Base-by-base conservation (phyloP, 2,329 filamentous ascomycete species). In the Claviceps humidiphila region DNA sequence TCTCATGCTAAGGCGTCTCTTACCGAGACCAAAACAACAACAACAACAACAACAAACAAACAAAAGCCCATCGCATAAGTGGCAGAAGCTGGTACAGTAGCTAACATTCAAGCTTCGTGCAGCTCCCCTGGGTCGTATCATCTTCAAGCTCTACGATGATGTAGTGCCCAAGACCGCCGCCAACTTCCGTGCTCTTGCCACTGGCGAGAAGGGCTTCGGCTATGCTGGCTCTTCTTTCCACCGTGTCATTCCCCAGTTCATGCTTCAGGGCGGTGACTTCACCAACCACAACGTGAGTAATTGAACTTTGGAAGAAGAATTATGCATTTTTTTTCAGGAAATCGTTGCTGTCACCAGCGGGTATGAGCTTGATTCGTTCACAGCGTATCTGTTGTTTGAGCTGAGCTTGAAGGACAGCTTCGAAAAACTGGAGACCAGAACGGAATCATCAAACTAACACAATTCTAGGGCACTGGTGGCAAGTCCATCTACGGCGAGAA, bases 241-340 rank as follows among this genome's bases (percentile, higher is more conserved):
- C 81, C 88, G 89, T 64, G 84, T 95, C 73, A 95, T 95, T 73
- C 86, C 86, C 62, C 71, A 88, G 55, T 95, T 95, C 80, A 95
- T 95, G 89, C 84, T 95, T 63, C 89, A 95, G 80, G 89, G 89
- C 70, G 89, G 89, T 81, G 89, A 95, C 80, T 94, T 94, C 77
- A 94, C 89, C 74, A 86, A 86, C 67, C 82, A 82, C 67, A 94
- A 94, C 73, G 89, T 95, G 77, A 38, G 53, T 50, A 22, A 34
- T 34, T 34, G 30, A 30, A 3, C 26, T 30, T 30, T 9, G 26
- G 1, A 11, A 34, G 30, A 34, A 34, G 1, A 11, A 11, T 34
- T 4, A 11, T 11, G 30, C 9, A 11, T 11, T 34, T 1, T 34
- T 11, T 34, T 4, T 11, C 20, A 2, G 20, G 9, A 9, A 34